A percentile compares a stretch with the other conserved stretches of the same genome.
phyloP scores from a whole-genome alignment of 1,284 basidiomycete species.

The Boletus smithii region DNA sequence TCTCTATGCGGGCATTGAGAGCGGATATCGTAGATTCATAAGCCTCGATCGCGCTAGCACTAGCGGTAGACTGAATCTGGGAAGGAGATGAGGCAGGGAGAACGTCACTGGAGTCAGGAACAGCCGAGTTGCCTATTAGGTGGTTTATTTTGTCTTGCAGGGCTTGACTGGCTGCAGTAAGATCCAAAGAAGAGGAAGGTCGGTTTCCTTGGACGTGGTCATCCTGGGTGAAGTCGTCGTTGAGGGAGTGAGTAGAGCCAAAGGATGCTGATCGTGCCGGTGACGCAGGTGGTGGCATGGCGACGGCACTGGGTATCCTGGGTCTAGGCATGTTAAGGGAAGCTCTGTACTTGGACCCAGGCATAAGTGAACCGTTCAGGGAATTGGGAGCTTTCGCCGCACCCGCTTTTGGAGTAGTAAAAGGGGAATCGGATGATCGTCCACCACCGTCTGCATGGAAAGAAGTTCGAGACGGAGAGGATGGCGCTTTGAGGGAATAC shows the following conservation, averaged over 20 bases:
- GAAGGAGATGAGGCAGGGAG: constrained; percentile 12
- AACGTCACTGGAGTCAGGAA: constrained; percentile 14
- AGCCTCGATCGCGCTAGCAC: constrained; percentile 35
- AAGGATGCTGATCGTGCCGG: constrained; percentile 39
- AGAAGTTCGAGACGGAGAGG: constrained; percentile 32
- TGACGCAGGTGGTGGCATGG: constrained; percentile 75
- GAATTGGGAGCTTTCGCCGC: constrained; percentile 37
- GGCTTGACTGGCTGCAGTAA: constrained; percentile 40
- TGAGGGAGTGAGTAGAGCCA: constrained; percentile 33
- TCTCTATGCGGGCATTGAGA: constrained; percentile 51
- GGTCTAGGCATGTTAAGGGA: constrained; percentile 55
- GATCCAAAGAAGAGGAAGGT: constrained; percentile 32
- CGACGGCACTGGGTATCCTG: constrained; percentile 66
- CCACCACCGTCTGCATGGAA: constrained; percentile 9
- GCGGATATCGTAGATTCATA: constrained; percentile 32
- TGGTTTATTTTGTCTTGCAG: constrained; percentile 53
- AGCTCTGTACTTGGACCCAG: constrained; percentile 42
- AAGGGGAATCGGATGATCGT: constrained; percentile 46
- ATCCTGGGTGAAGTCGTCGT: constrained; percentile 28
- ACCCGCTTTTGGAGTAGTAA: constrained; percentile 59
- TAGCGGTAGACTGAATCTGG: constrained; percentile 24
- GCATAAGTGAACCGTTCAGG: constrained; percentile 40
- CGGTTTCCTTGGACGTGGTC: constrained; percentile 18
- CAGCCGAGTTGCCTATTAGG: constrained; percentile 36
- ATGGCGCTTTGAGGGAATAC: constrained; percentile 22